Evolutionary conservation across 2,329 filamentous ascomycete species (phyloP), one percentile per base, ranked within the genome.

Genomic region (Colletotrichum zoysiae): DNA sequence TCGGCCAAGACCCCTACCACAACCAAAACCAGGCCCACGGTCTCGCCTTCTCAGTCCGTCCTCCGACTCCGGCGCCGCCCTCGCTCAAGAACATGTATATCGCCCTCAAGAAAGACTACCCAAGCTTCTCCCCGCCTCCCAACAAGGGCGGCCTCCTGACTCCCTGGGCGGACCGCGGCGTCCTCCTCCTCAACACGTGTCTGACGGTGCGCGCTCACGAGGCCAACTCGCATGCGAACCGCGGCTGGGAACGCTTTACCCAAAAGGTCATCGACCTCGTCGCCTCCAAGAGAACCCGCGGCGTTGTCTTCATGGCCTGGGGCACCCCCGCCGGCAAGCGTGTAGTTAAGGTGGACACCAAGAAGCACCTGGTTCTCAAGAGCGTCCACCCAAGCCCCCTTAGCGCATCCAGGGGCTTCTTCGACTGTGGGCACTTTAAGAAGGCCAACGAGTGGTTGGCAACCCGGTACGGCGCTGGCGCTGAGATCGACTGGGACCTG

Each of bases 1-100:
- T 98, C 66, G 96, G 96, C 75, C 96, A 99, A 84, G 96, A 99
- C 80, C 96, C 96, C 3, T 99, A 99, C 82, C 96, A 99, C 85
- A 97, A 97, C 81, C 82, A 90, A 80, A 97, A 97, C 82, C 96
- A 99, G 86, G 96, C 96, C 62, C 96, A 98, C 81, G 96, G 96
- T 55, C 91, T 99, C 71, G 95, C 93, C 80, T 99, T 99, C 87
- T 97, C 94, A 59, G 95, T 98, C 67, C 93, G 93, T 12, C 92
- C 95, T 3, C 96, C 96, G 0, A 97, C 94, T 0, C 89, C 90
- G 5, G 94, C 95, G 1, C 96, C 96, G 0, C 95, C 95, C 0
- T 97, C 94, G 1, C 90, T 99, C 20, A 90, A 90, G 77, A 99
- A 99, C 84, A 98, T 99, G 84, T 99, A 97, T 86, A 95, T 87